Evolutionary conservation across 305 asterid species (phyloP).

Genomic region (Solanum chacoense): DNA sequence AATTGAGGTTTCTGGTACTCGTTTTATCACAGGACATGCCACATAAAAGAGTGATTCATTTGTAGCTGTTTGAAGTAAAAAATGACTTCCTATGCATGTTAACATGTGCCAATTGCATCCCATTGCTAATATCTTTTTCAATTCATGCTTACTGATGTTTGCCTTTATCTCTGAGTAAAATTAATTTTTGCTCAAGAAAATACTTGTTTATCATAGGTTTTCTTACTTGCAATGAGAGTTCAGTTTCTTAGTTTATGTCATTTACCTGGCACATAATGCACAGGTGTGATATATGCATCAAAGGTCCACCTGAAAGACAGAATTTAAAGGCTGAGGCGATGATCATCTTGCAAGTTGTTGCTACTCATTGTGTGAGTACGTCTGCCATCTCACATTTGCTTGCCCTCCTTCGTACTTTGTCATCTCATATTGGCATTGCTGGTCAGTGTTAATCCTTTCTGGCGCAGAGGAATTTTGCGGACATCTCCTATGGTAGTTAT

Average conservation of each 20-base stretch:
- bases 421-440: conserved; percentile 9
- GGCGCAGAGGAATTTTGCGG: conserved; percentile 24
- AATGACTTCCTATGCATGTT: background rate
- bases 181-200: background rate
- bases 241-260: background rate
- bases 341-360: conserved; percentile 42
- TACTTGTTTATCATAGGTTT: background rate
- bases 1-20: background rate
- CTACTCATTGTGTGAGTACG: conserved; percentile 38
- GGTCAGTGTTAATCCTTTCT: conserved; percentile 8
- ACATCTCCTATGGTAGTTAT: conserved; percentile 25
- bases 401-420: background rate
- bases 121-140: background rate
- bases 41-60: background rate
- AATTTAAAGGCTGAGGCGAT: conserved; percentile 45
- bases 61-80: background rate
- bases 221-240: background rate
- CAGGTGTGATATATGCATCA: conserved; percentile 68
- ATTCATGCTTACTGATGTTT: background rate
- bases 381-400: conserved; percentile 5
- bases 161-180: background rate
- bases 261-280: conserved; percentile 7
- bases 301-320: conserved; percentile 58
- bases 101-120: background rate
- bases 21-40: background rate